phyloP scores from a whole-genome alignment of 2,329 filamentous ascomycete species.

The Diaporthe ampelina region DNA sequence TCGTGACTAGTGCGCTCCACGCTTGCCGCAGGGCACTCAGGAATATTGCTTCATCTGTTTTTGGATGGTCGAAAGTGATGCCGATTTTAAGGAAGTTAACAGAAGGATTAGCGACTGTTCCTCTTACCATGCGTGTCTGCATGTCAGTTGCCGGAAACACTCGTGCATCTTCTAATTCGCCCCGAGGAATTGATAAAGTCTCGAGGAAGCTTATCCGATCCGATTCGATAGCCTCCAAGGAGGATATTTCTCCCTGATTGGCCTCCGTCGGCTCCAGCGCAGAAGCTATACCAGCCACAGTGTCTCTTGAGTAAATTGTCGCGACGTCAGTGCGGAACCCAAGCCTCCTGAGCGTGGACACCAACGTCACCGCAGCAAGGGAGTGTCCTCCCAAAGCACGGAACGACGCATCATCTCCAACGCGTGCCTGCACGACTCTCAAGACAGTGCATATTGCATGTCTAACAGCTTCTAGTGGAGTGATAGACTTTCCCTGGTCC shows the following conservation, averaged over 20 bases:
- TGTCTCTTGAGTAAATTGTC: background rate
- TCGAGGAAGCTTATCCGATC: background rate
- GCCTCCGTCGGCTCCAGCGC: background rate
- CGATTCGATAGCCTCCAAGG: background rate
- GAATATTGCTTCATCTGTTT: background rate
- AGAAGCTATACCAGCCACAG: background rate
- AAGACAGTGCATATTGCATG: background rate
- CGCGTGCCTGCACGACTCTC: background rate
- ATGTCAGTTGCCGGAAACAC: background rate
- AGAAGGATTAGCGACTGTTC: background rate
- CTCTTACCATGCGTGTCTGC: background rate
- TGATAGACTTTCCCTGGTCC: background rate
- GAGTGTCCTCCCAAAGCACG: constrained; percentile 12
- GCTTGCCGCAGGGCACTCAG: background rate
- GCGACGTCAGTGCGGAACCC: background rate
- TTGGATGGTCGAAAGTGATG: background rate
- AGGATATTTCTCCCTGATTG: background rate
- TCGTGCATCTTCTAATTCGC: background rate
- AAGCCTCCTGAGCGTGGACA: constrained; percentile 3
- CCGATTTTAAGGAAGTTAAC: constrained; percentile 4
- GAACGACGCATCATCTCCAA: background rate
- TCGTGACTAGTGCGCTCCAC: background rate
- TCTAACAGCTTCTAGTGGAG: background rate
- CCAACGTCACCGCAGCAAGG: constrained; percentile 8
- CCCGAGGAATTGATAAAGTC: background rate